phyloP scores from a whole-genome alignment of 1,284 basidiomycete species.

The Omphalotus olearius region DNA sequence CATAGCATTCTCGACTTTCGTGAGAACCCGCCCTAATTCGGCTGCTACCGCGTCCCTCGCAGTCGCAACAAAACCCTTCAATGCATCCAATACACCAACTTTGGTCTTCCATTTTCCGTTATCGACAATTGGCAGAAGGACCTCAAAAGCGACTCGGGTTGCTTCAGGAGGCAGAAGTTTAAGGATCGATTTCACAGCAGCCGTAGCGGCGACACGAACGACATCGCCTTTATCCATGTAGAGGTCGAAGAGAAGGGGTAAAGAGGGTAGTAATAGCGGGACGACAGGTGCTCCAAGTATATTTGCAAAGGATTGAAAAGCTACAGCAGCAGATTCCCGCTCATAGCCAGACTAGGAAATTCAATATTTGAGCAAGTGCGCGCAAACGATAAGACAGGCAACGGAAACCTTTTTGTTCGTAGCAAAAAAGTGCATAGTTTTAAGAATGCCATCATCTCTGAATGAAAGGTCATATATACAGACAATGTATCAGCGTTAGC shows the following conservation, averaged over 20 bases:
- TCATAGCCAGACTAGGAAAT: constrained; percentile 67
- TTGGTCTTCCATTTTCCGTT: constrained; percentile 95
- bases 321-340: constrained; percentile 88
- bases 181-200: constrained; percentile 83
- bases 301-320: constrained; percentile 73
- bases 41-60: constrained; percentile 83
- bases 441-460: constrained; percentile 63
- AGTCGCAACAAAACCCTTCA: constrained; percentile 68
- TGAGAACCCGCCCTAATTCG: constrained; percentile 81
- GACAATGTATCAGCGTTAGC: constrained; percentile 3
- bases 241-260: constrained; percentile 80
- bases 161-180: constrained; percentile 86
- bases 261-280: constrained; percentile 79
- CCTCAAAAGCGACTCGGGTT: constrained; percentile 68
- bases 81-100: constrained; percentile 88
- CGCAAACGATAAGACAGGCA: not conserved
- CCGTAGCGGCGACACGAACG: constrained; percentile 77
- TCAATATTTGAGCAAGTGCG: not conserved
- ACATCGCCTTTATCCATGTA: constrained; percentile 96
- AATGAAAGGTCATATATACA: constrained; percentile 11
- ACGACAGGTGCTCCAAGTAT: constrained; percentile 74
- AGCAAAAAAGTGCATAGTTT: constrained; percentile 68
- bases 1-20: constrained; percentile 89
- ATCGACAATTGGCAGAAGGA: constrained; percentile 73
- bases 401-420: constrained; percentile 67